phyloP scores from a whole-genome alignment of 768 basidiomycete genomes.

The Pholiota molesta region DNA sequence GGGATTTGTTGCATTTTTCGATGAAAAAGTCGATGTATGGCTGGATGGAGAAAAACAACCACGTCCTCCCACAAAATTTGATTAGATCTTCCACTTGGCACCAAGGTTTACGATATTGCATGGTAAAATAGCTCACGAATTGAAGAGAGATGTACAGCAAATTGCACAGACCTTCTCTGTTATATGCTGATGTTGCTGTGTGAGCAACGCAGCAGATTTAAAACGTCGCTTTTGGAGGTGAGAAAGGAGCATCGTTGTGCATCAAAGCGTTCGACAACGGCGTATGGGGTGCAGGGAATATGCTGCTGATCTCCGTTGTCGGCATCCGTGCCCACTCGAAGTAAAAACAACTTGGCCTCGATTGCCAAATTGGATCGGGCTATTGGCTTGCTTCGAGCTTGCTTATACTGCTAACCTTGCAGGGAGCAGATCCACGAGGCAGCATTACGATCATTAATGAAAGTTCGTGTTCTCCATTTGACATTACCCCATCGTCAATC shows the following conservation, averaged over 20 bases:
- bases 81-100: background rate
- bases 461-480: constrained; percentile 40
- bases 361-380: background rate
- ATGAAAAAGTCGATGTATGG: constrained; percentile 70
- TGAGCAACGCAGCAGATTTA: too few relatives aligned
- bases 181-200: too few relatives aligned
- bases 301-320: constrained; percentile 3
- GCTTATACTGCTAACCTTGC: constrained; percentile 17
- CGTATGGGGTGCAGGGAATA: background rate
- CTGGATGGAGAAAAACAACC: constrained; percentile 59
- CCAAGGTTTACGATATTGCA: background rate
- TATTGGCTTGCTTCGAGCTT: too few relatives aligned
- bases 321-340: background rate
- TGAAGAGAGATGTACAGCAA: too few relatives aligned
- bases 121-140: too few relatives aligned
- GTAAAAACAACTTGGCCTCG: background rate
- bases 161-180: too few relatives aligned
- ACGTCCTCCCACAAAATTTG: constrained; percentile 17
- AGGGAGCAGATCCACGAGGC: constrained; percentile 38
- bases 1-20: constrained; percentile 62
- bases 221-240: too few relatives aligned
- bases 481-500: constrained; percentile 29
- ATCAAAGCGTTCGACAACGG: background rate
- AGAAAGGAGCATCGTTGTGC: background rate
- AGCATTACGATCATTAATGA: constrained; percentile 35